Conservation (phyloP, 23 red algal genomes). For the Chondrus crispus region DNA sequence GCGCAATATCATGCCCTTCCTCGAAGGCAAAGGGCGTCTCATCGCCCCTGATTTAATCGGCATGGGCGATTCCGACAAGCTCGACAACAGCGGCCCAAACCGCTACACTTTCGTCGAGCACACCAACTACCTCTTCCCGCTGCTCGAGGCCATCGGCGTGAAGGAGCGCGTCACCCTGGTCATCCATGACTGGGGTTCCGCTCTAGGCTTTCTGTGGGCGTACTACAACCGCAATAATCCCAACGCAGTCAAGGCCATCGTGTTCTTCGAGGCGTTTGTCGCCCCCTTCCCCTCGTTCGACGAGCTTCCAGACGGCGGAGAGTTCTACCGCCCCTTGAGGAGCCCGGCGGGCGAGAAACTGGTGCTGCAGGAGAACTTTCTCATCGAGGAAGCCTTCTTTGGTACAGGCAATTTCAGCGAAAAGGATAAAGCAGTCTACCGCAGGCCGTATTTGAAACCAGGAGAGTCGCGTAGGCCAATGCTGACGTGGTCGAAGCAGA, state of each 20-base stretch:
- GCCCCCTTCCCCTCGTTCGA: background rate
- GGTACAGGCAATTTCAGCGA: background rate
- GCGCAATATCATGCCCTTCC: background rate
- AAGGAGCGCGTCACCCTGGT: constrained; percentile 1
- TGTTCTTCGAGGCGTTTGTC: constrained; percentile 6
- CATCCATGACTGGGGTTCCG: constrained; percentile 18
- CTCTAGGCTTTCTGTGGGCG: background rate
- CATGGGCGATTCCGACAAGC: background rate
- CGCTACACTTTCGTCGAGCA: constrained; percentile 1
- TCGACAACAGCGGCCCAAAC: background rate
- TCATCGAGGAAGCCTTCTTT: constrained; percentile 13
- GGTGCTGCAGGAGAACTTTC: background rate
- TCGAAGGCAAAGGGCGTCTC: background rate
- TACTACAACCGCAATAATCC: constrained; percentile 10
- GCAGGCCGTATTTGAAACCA: background rate
- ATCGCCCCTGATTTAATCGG: constrained; percentile 5
- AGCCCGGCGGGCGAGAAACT: background rate
- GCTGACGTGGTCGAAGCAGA: background rate
- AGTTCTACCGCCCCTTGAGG: background rate
- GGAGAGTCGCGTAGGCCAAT: background rate
- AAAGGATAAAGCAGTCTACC: background rate
- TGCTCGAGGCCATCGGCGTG: constrained; percentile 4
- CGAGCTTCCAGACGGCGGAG: background rate
- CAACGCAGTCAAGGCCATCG: constrained; percentile 5
- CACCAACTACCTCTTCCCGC: background rate